Base-by-base conservation (phyloP, 768 basidiomycete species). In the Mrakia blollopis region DNA sequence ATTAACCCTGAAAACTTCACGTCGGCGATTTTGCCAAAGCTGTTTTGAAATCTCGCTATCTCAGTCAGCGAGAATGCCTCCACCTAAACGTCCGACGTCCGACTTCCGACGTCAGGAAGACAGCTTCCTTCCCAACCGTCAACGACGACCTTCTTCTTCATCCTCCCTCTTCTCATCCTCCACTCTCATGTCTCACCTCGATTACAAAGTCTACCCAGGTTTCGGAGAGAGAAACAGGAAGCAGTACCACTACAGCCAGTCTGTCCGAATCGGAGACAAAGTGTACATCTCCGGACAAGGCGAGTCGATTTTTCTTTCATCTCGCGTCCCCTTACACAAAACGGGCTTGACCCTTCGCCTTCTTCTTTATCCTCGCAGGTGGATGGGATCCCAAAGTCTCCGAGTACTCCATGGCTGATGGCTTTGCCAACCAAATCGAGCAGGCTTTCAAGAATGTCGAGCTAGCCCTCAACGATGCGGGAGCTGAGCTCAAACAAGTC, bases 381-480 rank as follows among this genome's bases (percentile, higher is more conserved):
- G 41, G 71, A 50, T 57, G 71, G 52, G 14, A 72, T 23, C 50
- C 50, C 50, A 52, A 50, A 6, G 50, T 32, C 28, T 35, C n/a
- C 11, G 28, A 16, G 11, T 30, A 50, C 39, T 60, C 28, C 32
- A 32, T 54, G 54, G 23, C n/a, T 21, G 35, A 57, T 5, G 78
- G 69, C 10, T 18, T 52, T 18, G 35, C 25, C 14, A 69, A 50
- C 3, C 73, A 78, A 41, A 69, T 78, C 44, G 73, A 71, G 54
- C 73, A 78, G 60, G 78, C 78, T 21, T 78, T 74, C 57, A 37
- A 62, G 39, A 75, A 78, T 35, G 78, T 78, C 41, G 52, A 78
- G 63, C 8, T 62, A 2, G 67, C 54, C 23, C 69, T 78, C 21
- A 71, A 75, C 44, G n/a, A 41, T 3, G 67, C 54, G 2, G 78